phyloP scores from a whole-genome alignment of 1,139 yeast genomes.

The Ogataea hybrid region DNA sequence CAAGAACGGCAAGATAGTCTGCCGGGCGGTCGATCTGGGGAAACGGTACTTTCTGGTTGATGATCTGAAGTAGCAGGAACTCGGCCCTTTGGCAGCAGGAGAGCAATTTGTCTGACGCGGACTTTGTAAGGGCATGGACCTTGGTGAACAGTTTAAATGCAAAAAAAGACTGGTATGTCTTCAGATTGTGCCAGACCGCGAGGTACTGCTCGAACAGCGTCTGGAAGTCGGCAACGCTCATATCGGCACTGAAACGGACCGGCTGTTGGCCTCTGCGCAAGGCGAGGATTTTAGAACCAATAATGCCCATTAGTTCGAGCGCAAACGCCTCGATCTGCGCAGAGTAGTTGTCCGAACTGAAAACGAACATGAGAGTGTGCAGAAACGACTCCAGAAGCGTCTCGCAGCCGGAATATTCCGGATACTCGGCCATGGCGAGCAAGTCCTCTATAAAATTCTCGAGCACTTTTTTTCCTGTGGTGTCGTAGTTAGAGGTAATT shows the following conservation, averaged over 20 bases:
- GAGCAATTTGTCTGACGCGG: constrained; percentile 1
- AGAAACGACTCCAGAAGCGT: constrained; percentile 43
- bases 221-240: constrained; percentile 21
- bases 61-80: constrained; percentile 3
- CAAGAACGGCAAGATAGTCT: constrained; percentile 10
- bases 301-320: constrained; percentile 53
- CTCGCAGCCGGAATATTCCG: constrained; percentile 65
- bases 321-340: constrained; percentile 46
- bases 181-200: constrained; percentile 7
- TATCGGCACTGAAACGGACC: constrained; percentile 22
- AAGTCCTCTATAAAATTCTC: constrained; percentile 59
- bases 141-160: constrained; percentile 10
- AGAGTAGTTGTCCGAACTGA: constrained; percentile 36
- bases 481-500: constrained; percentile 38
- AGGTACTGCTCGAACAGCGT: constrained; percentile 9
- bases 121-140: constrained; percentile 4
- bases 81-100: constrained; percentile 2
- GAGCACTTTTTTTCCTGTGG: constrained; percentile 41
- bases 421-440: constrained; percentile 44
- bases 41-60: constrained; percentile 2
- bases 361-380: constrained; percentile 39
- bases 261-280: constrained; percentile 25
- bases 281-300: constrained; percentile 49
- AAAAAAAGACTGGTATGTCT: constrained; percentile 9
- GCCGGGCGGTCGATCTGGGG: background rate